Evolutionary conservation across 306 rosid genomes (phyloP).

Genomic region (Oemleria cerasiformis): DNA sequence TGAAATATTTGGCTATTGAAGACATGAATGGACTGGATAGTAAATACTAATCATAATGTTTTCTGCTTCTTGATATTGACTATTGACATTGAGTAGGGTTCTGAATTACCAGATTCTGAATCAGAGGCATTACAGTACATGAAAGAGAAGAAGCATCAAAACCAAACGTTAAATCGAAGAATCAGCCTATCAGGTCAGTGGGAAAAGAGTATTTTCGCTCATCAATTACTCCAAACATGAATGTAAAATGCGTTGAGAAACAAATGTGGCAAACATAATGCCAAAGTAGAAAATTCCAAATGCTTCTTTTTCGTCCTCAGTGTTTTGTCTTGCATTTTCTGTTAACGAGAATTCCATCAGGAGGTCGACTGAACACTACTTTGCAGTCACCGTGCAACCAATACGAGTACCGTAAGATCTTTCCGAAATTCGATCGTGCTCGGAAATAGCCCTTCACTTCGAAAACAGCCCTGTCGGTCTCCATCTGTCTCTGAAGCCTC

Average conservation of each 20-base stretch:
- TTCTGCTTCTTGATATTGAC: background rate
- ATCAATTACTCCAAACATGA: background rate
- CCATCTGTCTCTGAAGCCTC: conserved; percentile 57
- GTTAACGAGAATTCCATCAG: conserved; percentile 52
- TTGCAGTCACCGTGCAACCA: conserved; percentile 56
- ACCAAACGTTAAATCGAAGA: background rate
- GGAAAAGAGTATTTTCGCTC: background rate
- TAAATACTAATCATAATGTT: too few relatives aligned
- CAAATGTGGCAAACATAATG: background rate
- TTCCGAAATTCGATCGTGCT: conserved; percentile 68
- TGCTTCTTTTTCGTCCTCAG: conserved; percentile 20
- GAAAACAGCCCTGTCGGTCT: conserved; percentile 50
- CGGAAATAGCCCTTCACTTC: conserved; percentile 57
- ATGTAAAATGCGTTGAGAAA: background rate
- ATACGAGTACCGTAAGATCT: conserved; percentile 64
- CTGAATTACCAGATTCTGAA: too few relatives aligned
- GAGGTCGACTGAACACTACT: conserved; percentile 62
- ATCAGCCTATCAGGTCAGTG: background rate
- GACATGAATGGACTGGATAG: background rate
- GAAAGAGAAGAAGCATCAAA: background rate
- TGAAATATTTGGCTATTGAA: background rate
- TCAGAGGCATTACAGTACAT: background rate
- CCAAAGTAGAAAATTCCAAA: background rate
- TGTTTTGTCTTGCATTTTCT: conserved; percentile 66
- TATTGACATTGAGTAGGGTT: too few relatives aligned